Evolutionary conservation across 1,284 basidiomycete species (phyloP).

Genomic region (Trichosporon sp.): DNA sequence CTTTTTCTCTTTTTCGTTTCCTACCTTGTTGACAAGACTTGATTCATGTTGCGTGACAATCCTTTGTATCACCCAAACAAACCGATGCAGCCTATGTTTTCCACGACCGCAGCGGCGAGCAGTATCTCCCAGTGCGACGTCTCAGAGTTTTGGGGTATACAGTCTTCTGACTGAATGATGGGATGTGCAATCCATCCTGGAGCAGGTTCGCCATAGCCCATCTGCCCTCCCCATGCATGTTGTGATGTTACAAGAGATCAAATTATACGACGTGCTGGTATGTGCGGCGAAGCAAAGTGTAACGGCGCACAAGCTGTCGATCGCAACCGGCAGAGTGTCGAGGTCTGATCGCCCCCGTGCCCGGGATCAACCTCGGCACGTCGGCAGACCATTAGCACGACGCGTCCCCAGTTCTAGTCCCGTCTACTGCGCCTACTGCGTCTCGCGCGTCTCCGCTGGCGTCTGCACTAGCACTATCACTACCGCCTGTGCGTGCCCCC

Average conservation of each 20-base stretch:
- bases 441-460: not conserved
- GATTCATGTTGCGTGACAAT: conserved; percentile 13
- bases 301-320: too few relatives aligned
- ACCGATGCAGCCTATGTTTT: conserved; percentile 12
- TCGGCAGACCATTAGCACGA: not conserved
- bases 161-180: too few relatives aligned
- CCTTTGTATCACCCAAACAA: conserved; percentile 14
- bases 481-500: too few relatives aligned
- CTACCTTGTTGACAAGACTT: conserved; percentile 6
- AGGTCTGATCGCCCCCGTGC: too few relatives aligned
- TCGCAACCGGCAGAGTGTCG: too few relatives aligned
- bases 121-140: not conserved
- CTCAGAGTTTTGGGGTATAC: too few relatives aligned
- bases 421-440: not conserved
- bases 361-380: not conserved
- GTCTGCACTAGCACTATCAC: too few relatives aligned
- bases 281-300: not conserved
- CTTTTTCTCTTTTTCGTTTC: not conserved
- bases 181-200: too few relatives aligned
- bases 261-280: not conserved
- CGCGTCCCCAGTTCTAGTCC: too few relatives aligned
- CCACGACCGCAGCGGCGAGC: not conserved
- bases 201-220: not conserved
- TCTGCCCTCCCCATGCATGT: not conserved
- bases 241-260: conserved; percentile 12